Evolutionary conservation across 257 asterid genomes (phyloP).

Genomic region (Petunia axillaris): DNA sequence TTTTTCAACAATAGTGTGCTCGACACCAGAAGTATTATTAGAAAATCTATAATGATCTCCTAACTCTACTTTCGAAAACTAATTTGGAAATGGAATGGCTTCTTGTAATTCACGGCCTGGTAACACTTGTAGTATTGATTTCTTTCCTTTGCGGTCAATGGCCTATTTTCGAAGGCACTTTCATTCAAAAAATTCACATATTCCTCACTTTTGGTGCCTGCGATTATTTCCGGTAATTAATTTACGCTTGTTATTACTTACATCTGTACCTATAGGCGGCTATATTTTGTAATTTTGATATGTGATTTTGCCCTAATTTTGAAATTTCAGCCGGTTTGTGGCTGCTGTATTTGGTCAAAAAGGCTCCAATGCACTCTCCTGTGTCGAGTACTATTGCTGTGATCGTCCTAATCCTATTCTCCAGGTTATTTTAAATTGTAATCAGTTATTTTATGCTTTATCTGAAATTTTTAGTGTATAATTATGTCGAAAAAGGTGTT

Average conservation of each 20-base stretch:
- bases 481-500: conserved; percentile 9
- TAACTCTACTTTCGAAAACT: neutral
- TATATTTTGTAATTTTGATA: neutral
- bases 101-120: conserved; percentile 77
- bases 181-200: conserved; percentile 70
- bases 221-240: conserved; percentile 67
- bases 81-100: conserved; percentile 76
- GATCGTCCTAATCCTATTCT: conserved; percentile 90
- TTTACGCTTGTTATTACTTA: neutral
- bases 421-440: conserved; percentile 54
- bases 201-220: conserved; percentile 90
- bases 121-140: conserved; percentile 70
- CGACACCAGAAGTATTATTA: no score
- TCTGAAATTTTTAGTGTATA: neutral
- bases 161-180: conserved; percentile 94
- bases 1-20: no score
- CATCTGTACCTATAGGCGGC: neutral
- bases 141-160: conserved; percentile 96
- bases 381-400: conserved; percentile 80
- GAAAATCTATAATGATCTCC: neutral
- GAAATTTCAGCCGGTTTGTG: conserved; percentile 64
- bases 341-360: conserved; percentile 64
- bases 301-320: conserved; percentile 14
- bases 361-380: conserved; percentile 65
- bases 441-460: neutral